Evolutionary conservation across 2,329 filamentous ascomycete species (phyloP), one percentile per base, ranked within the genome.

Genomic region (Exophiala calicioides): DNA sequence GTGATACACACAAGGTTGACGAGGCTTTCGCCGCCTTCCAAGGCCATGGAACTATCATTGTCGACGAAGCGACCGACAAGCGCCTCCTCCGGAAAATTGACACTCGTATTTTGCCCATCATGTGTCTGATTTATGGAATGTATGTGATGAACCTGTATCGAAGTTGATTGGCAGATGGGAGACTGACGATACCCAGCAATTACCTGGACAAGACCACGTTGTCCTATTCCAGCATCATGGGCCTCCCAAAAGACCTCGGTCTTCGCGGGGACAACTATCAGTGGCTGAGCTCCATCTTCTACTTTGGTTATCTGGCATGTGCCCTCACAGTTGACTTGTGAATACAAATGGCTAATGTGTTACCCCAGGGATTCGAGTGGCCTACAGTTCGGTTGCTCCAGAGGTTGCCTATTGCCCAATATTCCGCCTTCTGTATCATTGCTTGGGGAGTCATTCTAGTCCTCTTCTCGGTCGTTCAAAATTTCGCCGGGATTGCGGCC

Each of bases 321-420:
- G n/a, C 5, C 33, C 6, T 77, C 74, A 53, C 75, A 75, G 82
- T 85, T 7, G 24, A 27, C 24, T 27, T 27, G 12, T 12, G 24
- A 27, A 7, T 7, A 27, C 12, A 27, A 27, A 27, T 27, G 24
- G 24, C 24, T 27, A 27, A 27, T 27, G 12, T 27, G 12, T 27
- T 27, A n/a, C 12, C 24, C 24, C 12, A 27, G 24, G 24, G 24
- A 12, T 33, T 33, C 15, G 30, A 33, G 60, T 85, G 81, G 62
- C 82, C 82, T 1, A 84, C 81, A 1, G 82, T 76, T 58, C 75
- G 78, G 5, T 71, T 86, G 20, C 70, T 86, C 5, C 82, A 85
- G 62, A 69, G 75, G 1, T 65, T 85, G 2, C 82, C 82, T 0
- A 64, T 85, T 3, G 82, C 79, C 1, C 85, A 85, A 59, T 85